These are phyloP conservation scores for Chrysanthemum makinoi DNA, from an alignment of 129 eudicot genomes.

Conservation along the genomic window DNA sequence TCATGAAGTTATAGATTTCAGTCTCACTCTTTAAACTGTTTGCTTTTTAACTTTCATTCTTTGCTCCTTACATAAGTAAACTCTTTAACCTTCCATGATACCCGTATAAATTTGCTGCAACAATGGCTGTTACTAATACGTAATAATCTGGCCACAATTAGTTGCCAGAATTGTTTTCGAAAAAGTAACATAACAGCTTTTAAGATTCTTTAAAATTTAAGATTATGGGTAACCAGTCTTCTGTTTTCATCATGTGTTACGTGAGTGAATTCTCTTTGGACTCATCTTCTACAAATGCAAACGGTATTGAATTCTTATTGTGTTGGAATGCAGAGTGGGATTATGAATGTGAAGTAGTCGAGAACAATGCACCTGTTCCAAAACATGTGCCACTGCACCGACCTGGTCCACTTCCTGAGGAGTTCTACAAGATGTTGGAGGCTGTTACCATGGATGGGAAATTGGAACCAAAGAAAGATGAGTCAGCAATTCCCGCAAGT, in stretches of 20 bases:
- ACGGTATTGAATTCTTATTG: constrained; percentile 8
- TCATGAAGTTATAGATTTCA: constrained; percentile 10
- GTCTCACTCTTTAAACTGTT: constrained; percentile 1
- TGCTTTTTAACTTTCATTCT: constrained; percentile 7
- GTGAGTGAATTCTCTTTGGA: neutral
- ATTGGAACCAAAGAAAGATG: neutral
- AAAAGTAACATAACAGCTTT: neutral
- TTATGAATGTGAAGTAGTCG: neutral
- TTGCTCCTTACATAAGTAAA: constrained; percentile 3
- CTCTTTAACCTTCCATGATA: neutral
- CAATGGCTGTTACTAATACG: neutral
- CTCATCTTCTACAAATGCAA: neutral
- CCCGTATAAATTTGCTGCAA: neutral
- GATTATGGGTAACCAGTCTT: constrained; percentile 9
- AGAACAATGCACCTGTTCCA: neutral
- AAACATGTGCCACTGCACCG: neutral
- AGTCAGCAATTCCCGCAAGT: neutral
- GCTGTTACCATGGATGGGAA: neutral
- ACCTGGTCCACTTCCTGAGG: neutral
- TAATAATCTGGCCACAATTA: neutral
- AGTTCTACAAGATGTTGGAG: neutral
- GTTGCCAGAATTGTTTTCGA: neutral
- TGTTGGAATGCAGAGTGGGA: constrained; percentile 9
- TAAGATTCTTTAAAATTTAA: neutral
- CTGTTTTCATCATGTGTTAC: constrained; percentile 14